A percentile compares a stretch with the other conserved stretches of the same genome.
Conservation (phyloP, 169 alveolate genomes). For the Babesia bigemina region DNA sequence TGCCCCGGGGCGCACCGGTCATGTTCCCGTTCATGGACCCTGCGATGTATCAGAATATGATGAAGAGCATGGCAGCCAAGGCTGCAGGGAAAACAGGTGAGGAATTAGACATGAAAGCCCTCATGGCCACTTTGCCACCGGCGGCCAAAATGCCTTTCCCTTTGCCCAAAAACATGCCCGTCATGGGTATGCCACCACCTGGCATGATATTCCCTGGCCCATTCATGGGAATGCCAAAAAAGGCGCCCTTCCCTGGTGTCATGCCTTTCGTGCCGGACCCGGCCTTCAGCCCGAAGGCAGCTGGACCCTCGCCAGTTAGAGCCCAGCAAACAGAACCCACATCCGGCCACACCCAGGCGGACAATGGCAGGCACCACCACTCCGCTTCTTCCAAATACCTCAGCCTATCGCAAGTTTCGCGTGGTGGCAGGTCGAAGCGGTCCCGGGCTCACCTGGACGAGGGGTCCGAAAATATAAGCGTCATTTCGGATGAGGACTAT, state of each 20-base stretch:
- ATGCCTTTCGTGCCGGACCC: constrained; percentile 17
- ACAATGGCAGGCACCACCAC: neutral
- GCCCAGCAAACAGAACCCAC: constrained; percentile 5
- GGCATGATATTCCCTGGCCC: constrained; percentile 40
- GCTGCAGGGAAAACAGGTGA: constrained; percentile 52
- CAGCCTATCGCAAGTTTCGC: constrained; percentile 16
- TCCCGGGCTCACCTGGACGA: constrained; percentile 8
- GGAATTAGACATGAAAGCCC: constrained; percentile 52
- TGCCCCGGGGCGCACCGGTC: constrained; percentile 26
- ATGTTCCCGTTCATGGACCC: constrained; percentile 48
- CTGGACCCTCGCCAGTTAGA: neutral
- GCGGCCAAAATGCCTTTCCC: constrained; percentile 49
- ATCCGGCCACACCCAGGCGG: constrained; percentile 18
- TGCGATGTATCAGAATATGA: constrained; percentile 46
- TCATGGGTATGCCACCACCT: constrained; percentile 38
- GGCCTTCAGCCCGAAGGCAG: constrained; percentile 18
- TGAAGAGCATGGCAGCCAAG: constrained; percentile 33
- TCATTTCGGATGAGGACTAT: constrained; percentile 55
- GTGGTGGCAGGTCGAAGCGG: constrained; percentile 17
- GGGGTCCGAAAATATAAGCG: constrained; percentile 63
- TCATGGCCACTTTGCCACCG: constrained; percentile 44
- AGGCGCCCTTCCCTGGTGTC: constrained; percentile 30
- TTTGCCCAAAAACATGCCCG: constrained; percentile 39
- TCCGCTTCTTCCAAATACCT: constrained; percentile 1
- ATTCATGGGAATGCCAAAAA: constrained; percentile 41